Evolutionary conservation across 768 basidiomycete species (phyloP).

Genomic region (Leccinum boreale): DNA sequence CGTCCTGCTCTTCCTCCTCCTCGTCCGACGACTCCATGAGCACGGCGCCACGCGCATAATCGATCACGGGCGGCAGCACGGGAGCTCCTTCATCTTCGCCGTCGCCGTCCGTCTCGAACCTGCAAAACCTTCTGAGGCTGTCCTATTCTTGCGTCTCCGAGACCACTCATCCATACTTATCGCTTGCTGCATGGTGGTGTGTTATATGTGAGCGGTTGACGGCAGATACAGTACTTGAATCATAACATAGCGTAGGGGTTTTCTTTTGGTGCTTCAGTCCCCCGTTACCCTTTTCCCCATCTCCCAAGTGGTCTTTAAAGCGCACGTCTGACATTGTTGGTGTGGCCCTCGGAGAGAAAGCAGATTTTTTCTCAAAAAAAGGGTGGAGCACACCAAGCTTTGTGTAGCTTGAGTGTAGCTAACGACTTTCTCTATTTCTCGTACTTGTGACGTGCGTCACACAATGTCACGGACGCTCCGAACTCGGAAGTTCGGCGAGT

Average conservation of each 20-base stretch:
- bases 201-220: not conserved
- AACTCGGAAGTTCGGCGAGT: too few relatives aligned
- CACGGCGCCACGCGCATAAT: slow-evolving; percentile 88
- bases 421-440: too few relatives aligned
- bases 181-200: slow-evolving; percentile 42
- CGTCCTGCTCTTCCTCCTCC: slow-evolving; percentile 25
- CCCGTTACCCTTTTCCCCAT: slow-evolving; percentile 40
- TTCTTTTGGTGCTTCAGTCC: slow-evolving; percentile 6
- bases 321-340: slow-evolving; percentile 68
- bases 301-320: slow-evolving; percentile 77
- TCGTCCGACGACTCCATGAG: slow-evolving; percentile 87
- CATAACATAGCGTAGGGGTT: not conserved
- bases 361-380: too few relatives aligned
- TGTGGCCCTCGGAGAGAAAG: not conserved
- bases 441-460: not conserved
- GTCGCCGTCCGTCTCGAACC: slow-evolving; percentile 45
- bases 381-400: not conserved
- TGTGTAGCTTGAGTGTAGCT: not conserved
- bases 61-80: slow-evolving; percentile 40
- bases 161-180: slow-evolving; percentile 84
- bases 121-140: slow-evolving; percentile 78
- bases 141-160: slow-evolving; percentile 70
- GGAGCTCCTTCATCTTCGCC: slow-evolving; percentile 16
- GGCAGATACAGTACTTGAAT: not conserved
- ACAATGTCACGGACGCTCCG: too few relatives aligned